Conservation (phyloP, 805 yeast species). For the Candida silvatica region DNA sequence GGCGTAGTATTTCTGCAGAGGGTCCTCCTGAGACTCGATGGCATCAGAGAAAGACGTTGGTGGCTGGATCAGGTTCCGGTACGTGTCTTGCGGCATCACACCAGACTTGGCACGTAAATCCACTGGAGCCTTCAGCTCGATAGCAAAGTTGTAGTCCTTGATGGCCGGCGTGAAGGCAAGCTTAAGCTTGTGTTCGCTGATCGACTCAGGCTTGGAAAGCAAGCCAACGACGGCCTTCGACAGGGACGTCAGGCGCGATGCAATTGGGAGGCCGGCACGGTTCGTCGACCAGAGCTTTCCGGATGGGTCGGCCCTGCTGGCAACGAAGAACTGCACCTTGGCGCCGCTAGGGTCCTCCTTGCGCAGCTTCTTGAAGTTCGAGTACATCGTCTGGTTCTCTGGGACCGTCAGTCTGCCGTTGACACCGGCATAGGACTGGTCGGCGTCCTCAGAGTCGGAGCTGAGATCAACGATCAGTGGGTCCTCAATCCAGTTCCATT, state of each 20-base stretch:
- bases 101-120: constrained; percentile 45
- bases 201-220: constrained; percentile 27
- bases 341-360: constrained; percentile 75
- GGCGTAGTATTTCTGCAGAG: constrained; percentile 46
- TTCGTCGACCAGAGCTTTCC: constrained; percentile 65
- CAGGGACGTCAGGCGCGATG: constrained; percentile 81
- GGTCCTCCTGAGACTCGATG: constrained; percentile 35
- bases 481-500: constrained; percentile 94
- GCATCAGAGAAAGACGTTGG: constrained; percentile 33
- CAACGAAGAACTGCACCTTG: constrained; percentile 74
- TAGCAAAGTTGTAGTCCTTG: constrained; percentile 75
- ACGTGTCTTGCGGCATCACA: constrained; percentile 41
- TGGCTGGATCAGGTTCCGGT: constrained; percentile 46
- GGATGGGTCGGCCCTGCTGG: constrained; percentile 74
- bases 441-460: constrained; percentile 28
- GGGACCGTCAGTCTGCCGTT: constrained; percentile 51
- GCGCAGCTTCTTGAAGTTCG: constrained; percentile 61
- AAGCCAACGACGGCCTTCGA: constrained; percentile 65
- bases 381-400: constrained; percentile 51
- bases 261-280: constrained; percentile 54
- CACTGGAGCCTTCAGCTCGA: constrained; percentile 38
- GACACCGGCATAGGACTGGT: constrained; percentile 3
- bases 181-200: constrained; percentile 31
- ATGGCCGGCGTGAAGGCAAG: constrained; percentile 73
- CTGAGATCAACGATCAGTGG: constrained; percentile 75